Base-by-base conservation (phyloP, 2,329 filamentous ascomycete species). In the Hymenoscyphus repandus region DNA sequence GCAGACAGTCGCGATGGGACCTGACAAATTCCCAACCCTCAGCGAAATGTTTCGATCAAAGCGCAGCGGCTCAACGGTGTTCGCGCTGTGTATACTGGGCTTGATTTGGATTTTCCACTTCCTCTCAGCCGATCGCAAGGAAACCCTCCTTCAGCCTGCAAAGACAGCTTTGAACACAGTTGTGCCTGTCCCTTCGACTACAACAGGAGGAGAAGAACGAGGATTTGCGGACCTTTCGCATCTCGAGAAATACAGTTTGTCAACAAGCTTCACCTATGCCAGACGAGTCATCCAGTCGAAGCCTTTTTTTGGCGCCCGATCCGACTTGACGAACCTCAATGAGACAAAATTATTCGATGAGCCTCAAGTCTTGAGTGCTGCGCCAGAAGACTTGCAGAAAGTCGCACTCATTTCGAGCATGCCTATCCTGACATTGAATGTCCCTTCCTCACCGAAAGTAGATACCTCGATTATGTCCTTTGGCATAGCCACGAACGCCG, bases 391-490 rank as follows among this genome's bases (percentile, higher is more conserved):
- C 9, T 43, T 57, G 12, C 49, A 36, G 18, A 37, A 33, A 15
- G 39, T 54, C 10, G 30, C 40, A 6, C 36, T 57, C 36, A 36
- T 48, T 0, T 12, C 34, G 7, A 37, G 37, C 27, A 32, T 52
- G 6, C 38, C 48, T 11, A 46, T 49, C 6, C 31, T 63, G n/a
- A 50, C 49, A 11, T 50, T 63, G 7, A 15, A 50, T 3, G 52
- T 62, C 9, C 56, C 58, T 5, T 15, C 18, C 1, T 57, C 54
- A 0, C 51, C 51, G 2, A 49, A 51, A 41, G 48, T 53, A 17
- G 58, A 64, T 27, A 56, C 56, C 1, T 54, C 56, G 5, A 58
- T 56, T 13, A 42, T 63, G 20, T 54, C 56, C 5, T 63, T 63
- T 40, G 60, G 61, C 6, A 58, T 63, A 2, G 53, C 60, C 2